Conservation (phyloP, 257 asterid genomes). For the Osmanthus fragrans region DNA sequence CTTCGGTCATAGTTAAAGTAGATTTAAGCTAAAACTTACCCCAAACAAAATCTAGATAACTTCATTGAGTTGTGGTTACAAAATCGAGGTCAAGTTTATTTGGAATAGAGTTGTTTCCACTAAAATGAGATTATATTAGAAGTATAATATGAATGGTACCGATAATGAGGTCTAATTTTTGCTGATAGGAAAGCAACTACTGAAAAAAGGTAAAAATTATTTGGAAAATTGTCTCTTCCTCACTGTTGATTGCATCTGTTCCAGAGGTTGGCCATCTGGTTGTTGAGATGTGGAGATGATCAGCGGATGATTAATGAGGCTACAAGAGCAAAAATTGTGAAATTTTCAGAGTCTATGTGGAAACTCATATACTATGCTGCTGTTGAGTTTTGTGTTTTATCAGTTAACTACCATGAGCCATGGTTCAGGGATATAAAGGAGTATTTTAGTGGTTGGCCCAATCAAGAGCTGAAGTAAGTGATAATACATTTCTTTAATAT, state of each 20-base stretch:
- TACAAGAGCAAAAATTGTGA: conserved; percentile 61
- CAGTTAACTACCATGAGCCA: conserved; percentile 40
- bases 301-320: conserved; percentile 46
- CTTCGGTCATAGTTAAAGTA: background rate
- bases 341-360: conserved; percentile 98
- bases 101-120: background rate
- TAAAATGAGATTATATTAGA: background rate
- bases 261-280: conserved; percentile 76
- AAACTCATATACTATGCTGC: conserved; percentile 75
- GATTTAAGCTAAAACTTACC: too few species aligned
- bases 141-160: background rate
- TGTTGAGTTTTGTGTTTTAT: conserved; percentile 44
- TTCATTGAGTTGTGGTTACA: too few species aligned
- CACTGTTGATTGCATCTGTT: conserved; percentile 29
- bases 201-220: background rate
- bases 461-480: conserved; percentile 49
- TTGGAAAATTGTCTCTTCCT: conserved; percentile 19
- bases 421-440: conserved; percentile 67
- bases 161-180: background rate
- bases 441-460: conserved; percentile 84
- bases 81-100: background rate
- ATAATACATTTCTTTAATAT: background rate
- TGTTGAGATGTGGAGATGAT: conserved; percentile 53
- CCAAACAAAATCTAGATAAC: too few species aligned
- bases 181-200: background rate